Base-by-base conservation (phyloP, 2,329 filamentous ascomycete genomes). In the Nothopassalora personata region DNA sequence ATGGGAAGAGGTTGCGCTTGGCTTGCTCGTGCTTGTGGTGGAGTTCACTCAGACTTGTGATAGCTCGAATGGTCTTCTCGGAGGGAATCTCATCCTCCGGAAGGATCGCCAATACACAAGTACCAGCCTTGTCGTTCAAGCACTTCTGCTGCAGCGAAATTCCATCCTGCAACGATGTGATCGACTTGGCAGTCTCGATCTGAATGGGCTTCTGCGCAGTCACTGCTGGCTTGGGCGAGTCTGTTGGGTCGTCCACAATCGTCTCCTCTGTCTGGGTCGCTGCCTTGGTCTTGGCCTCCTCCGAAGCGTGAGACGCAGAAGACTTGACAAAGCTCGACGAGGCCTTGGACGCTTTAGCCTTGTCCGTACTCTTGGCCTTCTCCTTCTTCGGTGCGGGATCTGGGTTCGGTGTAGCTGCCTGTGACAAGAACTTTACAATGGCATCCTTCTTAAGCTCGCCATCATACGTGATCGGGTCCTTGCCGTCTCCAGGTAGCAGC, bases 391-490 rank as follows among this genome's bases (percentile, higher is more conserved):
- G 80, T 19, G 85, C 82, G 18, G 88, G 86, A 64, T 92, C 89
- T 1, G 88, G 86, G 74, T 96, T 96, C 1, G 93, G 91, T 49
- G 84, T 73, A 1, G 87, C 90, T 33, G 82, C 86, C 74, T 95
- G 87, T 2, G 87, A 88, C 47, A 99, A 80, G 77, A 97, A 99
- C 45, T 86, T 80, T 60, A 92, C 79, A 74, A 99, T 88, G 34
- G 83, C 82, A 18, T 87, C 85, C 78, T 96, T 96, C 74, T 91
- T 94, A 72, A 96, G 78, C 65, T 94, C 88, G 46, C 92, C 93
- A 30, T 89, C 80, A 71, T 96, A 96, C 47, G 86, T 77, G 57
- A 94, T 78, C 3, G 85, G 80, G 19, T 91, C 85, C 53, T 86
- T 80, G 52, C 85, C 81, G 23, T 84, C 85, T 28, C 85, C 87